These are phyloP conservation scores for Zanthoxylum bungeanum DNA, from an alignment of 345 rosid species.

Conservation along the genomic window DNA sequence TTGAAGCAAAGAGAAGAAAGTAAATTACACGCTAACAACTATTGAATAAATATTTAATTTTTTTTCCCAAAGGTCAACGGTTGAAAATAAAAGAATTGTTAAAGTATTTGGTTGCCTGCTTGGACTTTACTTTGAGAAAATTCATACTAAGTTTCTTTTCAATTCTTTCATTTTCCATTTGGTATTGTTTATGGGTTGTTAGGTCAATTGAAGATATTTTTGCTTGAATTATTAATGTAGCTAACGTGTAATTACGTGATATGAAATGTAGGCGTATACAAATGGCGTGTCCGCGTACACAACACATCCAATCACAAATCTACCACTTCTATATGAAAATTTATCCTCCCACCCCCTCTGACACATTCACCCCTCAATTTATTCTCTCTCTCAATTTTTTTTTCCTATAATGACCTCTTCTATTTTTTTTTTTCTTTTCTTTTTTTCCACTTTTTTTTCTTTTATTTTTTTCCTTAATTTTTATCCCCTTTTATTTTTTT, in stretches of 20 bases:
- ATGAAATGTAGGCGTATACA: neutral
- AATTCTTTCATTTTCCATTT: too few relatives aligned
- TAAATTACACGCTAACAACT: slow-evolving; percentile 39
- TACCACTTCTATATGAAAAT: too few relatives aligned
- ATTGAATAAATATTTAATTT: slow-evolving; percentile 7
- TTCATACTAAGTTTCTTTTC: neutral
- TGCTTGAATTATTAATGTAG: neutral
- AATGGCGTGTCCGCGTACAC: too few relatives aligned
- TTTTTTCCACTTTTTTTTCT: too few relatives aligned
- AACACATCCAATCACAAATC: neutral
- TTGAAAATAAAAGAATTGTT: slow-evolving; percentile 1
- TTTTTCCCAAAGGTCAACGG: slow-evolving; percentile 29
- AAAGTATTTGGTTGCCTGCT: slow-evolving; percentile 25
- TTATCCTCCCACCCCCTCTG: too few relatives aligned
- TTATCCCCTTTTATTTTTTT: too few relatives aligned
- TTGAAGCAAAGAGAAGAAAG: slow-evolving; percentile 25
- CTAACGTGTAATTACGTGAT: neutral
- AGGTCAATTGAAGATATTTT: neutral
- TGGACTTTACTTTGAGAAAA: slow-evolving; percentile 12
- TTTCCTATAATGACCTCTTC: too few relatives aligned
- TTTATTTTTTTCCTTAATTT: too few relatives aligned
- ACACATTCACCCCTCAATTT: too few relatives aligned
- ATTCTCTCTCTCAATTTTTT: too few relatives aligned
- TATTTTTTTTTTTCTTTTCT: too few relatives aligned
- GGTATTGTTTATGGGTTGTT: neutral